Evolutionary conservation across 2,329 filamentous ascomycete species (phyloP), one percentile per base, ranked within the genome.

Genomic region (Aspergillus pseudoviridinutans): DNA sequence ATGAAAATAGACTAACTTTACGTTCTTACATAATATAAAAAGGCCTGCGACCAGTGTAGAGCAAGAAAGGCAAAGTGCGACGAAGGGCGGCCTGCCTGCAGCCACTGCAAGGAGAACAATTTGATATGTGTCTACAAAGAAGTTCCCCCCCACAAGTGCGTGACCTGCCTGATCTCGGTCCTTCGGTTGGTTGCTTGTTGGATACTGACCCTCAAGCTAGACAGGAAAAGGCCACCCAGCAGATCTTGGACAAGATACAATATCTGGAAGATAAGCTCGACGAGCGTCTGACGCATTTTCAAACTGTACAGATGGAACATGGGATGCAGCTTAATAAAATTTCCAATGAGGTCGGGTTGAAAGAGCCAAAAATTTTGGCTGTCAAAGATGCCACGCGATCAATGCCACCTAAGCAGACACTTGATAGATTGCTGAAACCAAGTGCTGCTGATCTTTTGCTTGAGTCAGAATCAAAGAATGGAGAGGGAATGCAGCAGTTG

Each of bases 11-110:
- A 41, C 61, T 60, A 47, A 61, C 58, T 24, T 41, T 44, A 28
- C 25, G 22, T 41, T 41, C 14, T 55, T 60, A 17, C 17, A n/a
- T 32, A 24, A 1, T 22, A 53, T 57, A 17, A 61, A 96, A 2
- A 38, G 87, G 94, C 94, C 41, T 99, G 94, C 74, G 92, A 96
- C 68, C 90, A 88, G 73, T 96, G 92, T 75, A 87, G 92, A 58
- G 84, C 89, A 59, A 83, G 93, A 42, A 96, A 96, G 74, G 91
- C 91, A 14, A 96, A 96, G 75, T 96, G 92, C 71, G 91, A 96
- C 67, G 92, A 96, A 78, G 87, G 87, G 10, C 87, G 89, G 63
- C 92, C 89, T 1, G 88, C 89, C 66, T 93, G 91, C 70, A 91
- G 88, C 42, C 86, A 87, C 67, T 99, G 94, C 73, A 89, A 88